phyloP scores from a whole-genome alignment of 805 yeast species.

The Metschnikowia matae region DNA sequence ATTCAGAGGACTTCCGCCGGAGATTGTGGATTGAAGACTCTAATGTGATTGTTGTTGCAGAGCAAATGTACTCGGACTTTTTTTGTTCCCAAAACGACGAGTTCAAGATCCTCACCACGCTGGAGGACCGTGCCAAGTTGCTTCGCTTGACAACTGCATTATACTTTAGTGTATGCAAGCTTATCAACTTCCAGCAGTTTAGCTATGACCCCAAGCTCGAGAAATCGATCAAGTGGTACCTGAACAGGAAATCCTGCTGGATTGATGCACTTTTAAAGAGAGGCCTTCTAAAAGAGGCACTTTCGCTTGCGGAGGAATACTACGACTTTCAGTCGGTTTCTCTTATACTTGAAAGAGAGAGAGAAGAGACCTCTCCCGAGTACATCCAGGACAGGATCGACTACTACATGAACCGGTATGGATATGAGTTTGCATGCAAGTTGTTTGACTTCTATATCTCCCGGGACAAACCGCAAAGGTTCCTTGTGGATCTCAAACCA shows the following conservation, averaged over 20 bases:
- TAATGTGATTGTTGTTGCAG: slow-evolving; percentile 35
- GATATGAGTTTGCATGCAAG: slow-evolving; percentile 62
- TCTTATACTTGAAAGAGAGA: slow-evolving; percentile 38
- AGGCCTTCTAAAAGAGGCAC: slow-evolving; percentile 49
- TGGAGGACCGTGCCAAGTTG: slow-evolving; percentile 19
- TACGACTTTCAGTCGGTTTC: slow-evolving; percentile 64
- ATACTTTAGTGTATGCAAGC: slow-evolving; percentile 33
- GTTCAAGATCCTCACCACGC: slow-evolving; percentile 10
- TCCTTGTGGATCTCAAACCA: slow-evolving; percentile 56
- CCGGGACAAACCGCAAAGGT: slow-evolving; percentile 46
- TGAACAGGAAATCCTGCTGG: slow-evolving; percentile 46
- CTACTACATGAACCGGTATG: slow-evolving; percentile 56
- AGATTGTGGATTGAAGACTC: slow-evolving; percentile 50
- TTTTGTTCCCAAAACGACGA: slow-evolving; percentile 11
- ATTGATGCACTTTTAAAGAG: slow-evolving; percentile 50
- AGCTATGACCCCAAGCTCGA: slow-evolving; percentile 22
- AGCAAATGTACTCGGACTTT: slow-evolving; percentile 35
- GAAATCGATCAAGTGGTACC: slow-evolving; percentile 34
- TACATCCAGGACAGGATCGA: slow-evolving; percentile 31
- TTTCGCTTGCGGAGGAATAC: slow-evolving; percentile 61
- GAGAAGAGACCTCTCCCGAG: slow-evolving; percentile 19
- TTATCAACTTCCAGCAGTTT: slow-evolving; percentile 33
- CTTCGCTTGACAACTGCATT: slow-evolving; percentile 28
- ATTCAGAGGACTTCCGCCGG: slow-evolving; percentile 21
- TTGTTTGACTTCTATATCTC: slow-evolving; percentile 58